These are phyloP conservation scores for Colletotrichum musae DNA, from an alignment of 2,329 filamentous ascomycete genomes.

Conservation along the genomic window DNA sequence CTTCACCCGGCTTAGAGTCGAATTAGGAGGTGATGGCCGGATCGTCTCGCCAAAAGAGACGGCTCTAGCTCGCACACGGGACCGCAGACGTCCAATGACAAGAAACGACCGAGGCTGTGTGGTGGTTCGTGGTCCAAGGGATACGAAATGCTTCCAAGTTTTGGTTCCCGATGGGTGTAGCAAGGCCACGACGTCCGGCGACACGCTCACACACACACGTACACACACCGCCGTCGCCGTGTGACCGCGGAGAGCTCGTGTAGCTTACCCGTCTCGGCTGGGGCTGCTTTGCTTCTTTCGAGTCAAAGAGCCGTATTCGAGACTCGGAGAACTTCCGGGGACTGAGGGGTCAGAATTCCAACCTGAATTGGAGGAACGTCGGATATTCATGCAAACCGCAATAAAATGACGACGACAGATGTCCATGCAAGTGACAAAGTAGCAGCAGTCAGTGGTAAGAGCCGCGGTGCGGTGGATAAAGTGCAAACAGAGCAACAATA, in stretches of 20 bases:
- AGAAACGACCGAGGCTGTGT: conserved; percentile 14
- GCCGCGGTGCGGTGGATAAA: not conserved
- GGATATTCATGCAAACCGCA: not conserved
- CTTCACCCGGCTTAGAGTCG: too few relatives aligned
- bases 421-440: not conserved
- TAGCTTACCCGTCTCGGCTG: conserved; percentile 26
- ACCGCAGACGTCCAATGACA: conserved; percentile 31
- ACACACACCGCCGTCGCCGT: conserved; percentile 31
- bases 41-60: conserved; percentile 1
- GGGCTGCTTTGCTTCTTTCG: conserved; percentile 5
- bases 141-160: conserved; percentile 5
- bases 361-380: not conserved
- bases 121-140: conserved; percentile 2
- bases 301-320: not conserved
- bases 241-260: conserved; percentile 12
- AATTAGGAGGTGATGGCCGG: too few relatives aligned
- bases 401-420: not conserved
- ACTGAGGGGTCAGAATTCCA: not conserved
- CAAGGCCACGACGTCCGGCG: conserved; percentile 22
- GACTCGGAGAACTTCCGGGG: not conserved
- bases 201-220: too few relatives aligned
- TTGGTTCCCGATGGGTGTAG: conserved; percentile 14
- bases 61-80: conserved; percentile 33
- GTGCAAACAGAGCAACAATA: conserved; percentile 34
- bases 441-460: not conserved